phyloP scores from a whole-genome alignment of 148 eudicot genomes.

The Polygonum aviculare region DNA sequence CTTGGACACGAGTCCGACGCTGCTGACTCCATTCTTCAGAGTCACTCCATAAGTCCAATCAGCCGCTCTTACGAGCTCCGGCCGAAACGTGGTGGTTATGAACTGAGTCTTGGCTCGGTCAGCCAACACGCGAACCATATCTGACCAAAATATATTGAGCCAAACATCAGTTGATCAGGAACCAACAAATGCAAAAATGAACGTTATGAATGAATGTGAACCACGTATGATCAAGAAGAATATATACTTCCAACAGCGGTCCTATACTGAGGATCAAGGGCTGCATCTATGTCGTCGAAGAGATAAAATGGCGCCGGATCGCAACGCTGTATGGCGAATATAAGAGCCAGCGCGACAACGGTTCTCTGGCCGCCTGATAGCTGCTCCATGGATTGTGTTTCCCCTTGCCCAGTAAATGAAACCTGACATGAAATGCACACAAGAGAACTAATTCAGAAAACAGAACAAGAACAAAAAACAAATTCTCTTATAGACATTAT shows the following conservation, averaged over 20 bases:
- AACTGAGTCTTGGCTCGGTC: conserved; percentile 82
- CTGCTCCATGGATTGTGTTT: conserved; percentile 99
- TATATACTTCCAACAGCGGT: conserved; percentile 99
- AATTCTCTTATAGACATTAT: too few species aligned
- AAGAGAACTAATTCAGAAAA: background rate
- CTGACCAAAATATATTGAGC: conserved; percentile 21
- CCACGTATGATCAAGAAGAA: background rate
- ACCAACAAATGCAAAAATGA: background rate
- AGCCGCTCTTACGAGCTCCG: conserved; percentile 89
- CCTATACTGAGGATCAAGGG: conserved; percentile 98
- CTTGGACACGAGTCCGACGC: conserved; percentile 54
- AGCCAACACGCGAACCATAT: conserved; percentile 92
- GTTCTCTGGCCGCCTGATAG: conserved; percentile 99
- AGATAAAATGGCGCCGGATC: conserved; percentile 99
- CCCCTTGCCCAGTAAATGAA: conserved; percentile 98
- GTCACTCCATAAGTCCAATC: conserved; percentile 90
- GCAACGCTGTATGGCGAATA: conserved; percentile 94
- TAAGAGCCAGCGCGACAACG: conserved; percentile 89
- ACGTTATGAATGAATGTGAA: background rate
- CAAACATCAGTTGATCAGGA: background rate
- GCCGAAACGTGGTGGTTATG: conserved; percentile 81
- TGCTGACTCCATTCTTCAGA: conserved; percentile 82
- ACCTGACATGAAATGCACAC: conserved; percentile 44
- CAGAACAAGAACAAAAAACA: background rate
- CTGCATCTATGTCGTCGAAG: conserved; percentile 98